Evolutionary conservation across 140 eudicot genomes (phyloP).

Genomic region (Flaveria floridana): DNA sequence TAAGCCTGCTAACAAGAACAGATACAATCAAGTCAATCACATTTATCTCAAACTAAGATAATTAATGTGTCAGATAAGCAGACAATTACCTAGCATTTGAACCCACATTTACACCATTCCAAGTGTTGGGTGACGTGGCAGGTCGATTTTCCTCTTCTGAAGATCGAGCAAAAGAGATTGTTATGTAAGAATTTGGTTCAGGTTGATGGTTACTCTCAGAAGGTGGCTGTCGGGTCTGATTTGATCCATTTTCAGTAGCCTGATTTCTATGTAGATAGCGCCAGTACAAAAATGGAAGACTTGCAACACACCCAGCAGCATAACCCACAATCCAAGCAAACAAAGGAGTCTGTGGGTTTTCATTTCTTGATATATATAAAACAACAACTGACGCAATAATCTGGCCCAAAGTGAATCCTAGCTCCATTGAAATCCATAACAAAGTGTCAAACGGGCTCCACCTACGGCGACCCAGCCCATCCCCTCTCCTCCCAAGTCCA

Average conservation of each 20-base stretch:
- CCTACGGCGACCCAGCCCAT: constrained; percentile 51
- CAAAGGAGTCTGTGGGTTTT: constrained; percentile 70
- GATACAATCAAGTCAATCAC: constrained; percentile 3
- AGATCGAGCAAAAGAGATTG: constrained; percentile 54
- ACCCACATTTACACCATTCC: constrained; percentile 40
- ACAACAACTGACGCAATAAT: constrained; percentile 62
- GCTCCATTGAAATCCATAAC: constrained; percentile 64
- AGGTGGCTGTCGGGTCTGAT: constrained; percentile 42
- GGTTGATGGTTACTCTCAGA: constrained; percentile 39
- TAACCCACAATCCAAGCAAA: constrained; percentile 82
- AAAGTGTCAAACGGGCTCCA: constrained; percentile 74
- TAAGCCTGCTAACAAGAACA: constrained; percentile 38
- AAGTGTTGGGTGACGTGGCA: constrained; percentile 27
- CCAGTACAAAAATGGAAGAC: constrained; percentile 67
- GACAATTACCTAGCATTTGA: constrained; percentile 47
- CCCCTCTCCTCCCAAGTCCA: constrained; percentile 48
- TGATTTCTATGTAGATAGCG: constrained; percentile 58
- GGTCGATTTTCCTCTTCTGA: constrained; percentile 55
- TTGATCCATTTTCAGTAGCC: constrained; percentile 39
- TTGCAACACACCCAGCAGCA: constrained; percentile 64
- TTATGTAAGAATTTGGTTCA: constrained; percentile 54
- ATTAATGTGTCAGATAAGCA: background rate
- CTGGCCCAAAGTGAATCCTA: constrained; percentile 55
- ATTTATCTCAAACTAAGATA: background rate
- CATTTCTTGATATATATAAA: constrained; percentile 49